Base-by-base conservation (phyloP, 2,329 filamentous ascomycete species). In the Penicillium sp. region DNA sequence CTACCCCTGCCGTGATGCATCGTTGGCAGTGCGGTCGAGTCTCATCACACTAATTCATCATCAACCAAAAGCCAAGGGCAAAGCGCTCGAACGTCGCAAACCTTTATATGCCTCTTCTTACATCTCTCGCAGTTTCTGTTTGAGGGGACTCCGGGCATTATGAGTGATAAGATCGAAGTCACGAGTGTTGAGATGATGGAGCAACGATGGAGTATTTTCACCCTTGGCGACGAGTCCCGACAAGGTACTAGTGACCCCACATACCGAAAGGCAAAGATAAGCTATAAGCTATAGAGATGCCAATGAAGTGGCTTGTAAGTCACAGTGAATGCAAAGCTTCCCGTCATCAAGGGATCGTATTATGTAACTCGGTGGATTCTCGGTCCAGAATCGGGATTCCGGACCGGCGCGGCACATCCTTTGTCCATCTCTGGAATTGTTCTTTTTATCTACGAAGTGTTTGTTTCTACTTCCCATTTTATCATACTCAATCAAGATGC, bases 81-180 rank as follows among this genome's bases (percentile, higher is more conserved):
- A 27, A 25, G 6, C 25, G 18, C 15, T 18, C 15, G 15, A 18
- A 9, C 18, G 27, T 8, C 24, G 58, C 56, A 9, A n/a, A 69
- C 68, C 63, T 71, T 71, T 28, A 71, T 44, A 58, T 71, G 68
- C 31, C 65, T 61, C 51, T 69, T 70, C 46, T 71, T 71, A 59
- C 68, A 71, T 54, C 68, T 63, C 53, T 70, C 66, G 44, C 68
- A 71, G 27, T 67, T 65, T 49, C 68, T 71, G 49, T 71, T 71
- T 4, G 68, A 71, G 6, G 68, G 68, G 31, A 71, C 68, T 18
- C 68, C 68, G 12, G 68, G 68, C 68, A 71, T 71, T 40, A 46
- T 56, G 46, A 6, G 35, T 23, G 28, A 41, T 15, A 12, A 37
- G 15, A 33, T 12, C 31, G 31, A 29, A 6, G n/a, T 18, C 31